Base-by-base conservation (phyloP, 768 basidiomycete species). In the Mycena floridula region DNA sequence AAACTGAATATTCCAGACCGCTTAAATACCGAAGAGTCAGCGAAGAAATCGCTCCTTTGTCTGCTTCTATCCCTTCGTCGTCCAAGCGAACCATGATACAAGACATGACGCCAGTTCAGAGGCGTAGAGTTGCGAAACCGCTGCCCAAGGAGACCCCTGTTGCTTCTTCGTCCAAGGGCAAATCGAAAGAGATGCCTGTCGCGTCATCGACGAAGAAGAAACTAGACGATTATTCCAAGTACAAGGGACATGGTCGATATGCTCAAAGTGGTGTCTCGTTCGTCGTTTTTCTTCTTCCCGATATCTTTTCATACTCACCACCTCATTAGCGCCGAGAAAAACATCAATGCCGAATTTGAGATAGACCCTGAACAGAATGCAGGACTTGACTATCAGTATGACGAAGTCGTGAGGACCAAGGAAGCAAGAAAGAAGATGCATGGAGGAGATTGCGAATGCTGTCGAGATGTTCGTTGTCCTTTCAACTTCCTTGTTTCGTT, bases 371-470 rank as follows among this genome's bases (percentile, higher is more conserved):
- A 63, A 7, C 66, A 62, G 26, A 95, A 95, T 57, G 68, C 71
- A 0, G 91, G 89, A 1, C 37, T 78, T 8, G 64, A 67, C 35
- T 84, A 75, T 58, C 80, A 82, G 51, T 95, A 74, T 54, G 84
- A 91, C 36, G 81, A 83, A 40, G 88, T 90, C 13, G 84, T 89
- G 11, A 70, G 91, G 22, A 70, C 68, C 30, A 83, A 73, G 53
- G 74, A 76, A 15, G 76, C 78, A 25, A 69, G 93, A 25, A 72
- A 70, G 51, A 65, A 67, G 42, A 72, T 95, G 71, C 72, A 85
- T 40, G 92, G 76, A 3, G 79, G 73, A 2, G 88, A 90, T 50
- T 95, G 90, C 58, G 86, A 88, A 50, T 84, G 82, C 47, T 95
- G 92, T 59, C 76, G 69, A 30, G 83, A 82, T 40, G 91, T 89